Percentiles rank a stretch among this genome's conserved stretches.
Evolutionary conservation across 768 basidiomycete species (phyloP).

Genomic region (Termitomyces sp.): DNA sequence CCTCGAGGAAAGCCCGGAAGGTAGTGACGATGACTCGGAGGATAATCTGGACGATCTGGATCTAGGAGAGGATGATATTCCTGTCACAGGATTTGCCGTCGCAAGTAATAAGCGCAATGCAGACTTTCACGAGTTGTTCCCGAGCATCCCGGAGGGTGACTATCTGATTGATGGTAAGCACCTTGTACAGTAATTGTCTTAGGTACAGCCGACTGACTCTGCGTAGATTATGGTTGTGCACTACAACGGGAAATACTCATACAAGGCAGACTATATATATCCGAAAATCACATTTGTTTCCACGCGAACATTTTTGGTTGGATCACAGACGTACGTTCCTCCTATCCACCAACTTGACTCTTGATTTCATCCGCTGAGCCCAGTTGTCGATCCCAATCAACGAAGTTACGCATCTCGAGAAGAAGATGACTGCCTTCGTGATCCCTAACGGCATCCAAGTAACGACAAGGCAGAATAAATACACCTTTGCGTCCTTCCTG

Average conservation of each 20-base stretch:
- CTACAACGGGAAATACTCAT: slow-evolving; percentile 94
- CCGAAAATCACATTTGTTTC: slow-evolving; percentile 99
- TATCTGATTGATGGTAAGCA: slow-evolving; percentile 92
- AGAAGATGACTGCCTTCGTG: slow-evolving; percentile 97
- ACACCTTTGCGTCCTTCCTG: slow-evolving; percentile 95
- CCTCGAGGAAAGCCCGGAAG: slow-evolving; percentile 33
- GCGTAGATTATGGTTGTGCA: slow-evolving; percentile 93
- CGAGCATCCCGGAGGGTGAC: slow-evolving; percentile 87
- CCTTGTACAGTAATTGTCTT: slow-evolving; percentile 5
- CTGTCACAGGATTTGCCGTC: slow-evolving; percentile 95
- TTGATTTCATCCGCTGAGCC: slow-evolving; percentile 15
- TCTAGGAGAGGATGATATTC: slow-evolving; percentile 71
- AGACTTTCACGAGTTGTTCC: slow-evolving; percentile 95
- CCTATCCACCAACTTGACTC: slow-evolving; percentile 5
- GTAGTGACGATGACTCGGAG: slow-evolving; percentile 26
- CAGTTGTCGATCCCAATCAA: slow-evolving; percentile 86
- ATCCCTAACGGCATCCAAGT: slow-evolving; percentile 96
- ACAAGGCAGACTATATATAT: slow-evolving; percentile 94
- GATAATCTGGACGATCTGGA: slow-evolving; percentile 39
- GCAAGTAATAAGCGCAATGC: slow-evolving; percentile 92
- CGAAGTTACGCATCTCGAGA: slow-evolving; percentile 85
- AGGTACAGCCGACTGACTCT: background rate
- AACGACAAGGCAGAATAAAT: slow-evolving; percentile 77
- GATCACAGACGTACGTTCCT: slow-evolving; percentile 87
- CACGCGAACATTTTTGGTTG: slow-evolving; percentile 99